These are phyloP conservation scores for Syncephalastrum sp. DNA, from an alignment of 371 early-diverging fungal genomes.

Conservation along the genomic window DNA sequence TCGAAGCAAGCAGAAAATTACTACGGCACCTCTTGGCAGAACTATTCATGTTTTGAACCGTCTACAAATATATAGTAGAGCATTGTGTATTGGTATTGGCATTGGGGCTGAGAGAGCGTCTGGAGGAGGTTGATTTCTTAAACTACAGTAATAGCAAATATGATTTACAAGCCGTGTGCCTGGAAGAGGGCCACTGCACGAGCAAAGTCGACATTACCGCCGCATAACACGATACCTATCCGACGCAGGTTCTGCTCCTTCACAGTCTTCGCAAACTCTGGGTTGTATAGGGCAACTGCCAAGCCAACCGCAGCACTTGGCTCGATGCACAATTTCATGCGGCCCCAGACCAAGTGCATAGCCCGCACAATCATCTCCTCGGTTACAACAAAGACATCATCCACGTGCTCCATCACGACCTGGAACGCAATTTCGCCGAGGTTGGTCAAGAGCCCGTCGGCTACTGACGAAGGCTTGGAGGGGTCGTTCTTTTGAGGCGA, in stretches of 20 bases:
- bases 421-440: constrained; percentile 48
- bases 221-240: constrained; percentile 43
- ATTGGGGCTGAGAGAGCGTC: too few species aligned
- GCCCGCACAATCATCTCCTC: constrained; percentile 53
- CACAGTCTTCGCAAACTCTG: constrained; percentile 26
- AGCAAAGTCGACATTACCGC: constrained; percentile 44
- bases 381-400: constrained; percentile 53
- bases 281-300: constrained; percentile 45
- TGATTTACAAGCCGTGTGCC: neutral
- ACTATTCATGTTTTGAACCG: too few species aligned
- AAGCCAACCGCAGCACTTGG: constrained; percentile 55
- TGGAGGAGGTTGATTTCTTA: too few species aligned
- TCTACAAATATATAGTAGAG: too few species aligned
- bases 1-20: too few species aligned
- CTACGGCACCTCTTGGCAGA: too few species aligned
- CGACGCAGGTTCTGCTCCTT: constrained; percentile 16
- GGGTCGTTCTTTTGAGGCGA: constrained; percentile 11
- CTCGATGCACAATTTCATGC: constrained; percentile 55
- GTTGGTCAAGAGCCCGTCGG: constrained; percentile 40
- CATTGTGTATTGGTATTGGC: too few species aligned
- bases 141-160: neutral
- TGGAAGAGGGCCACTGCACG: constrained; percentile 24
- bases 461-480: constrained; percentile 27
- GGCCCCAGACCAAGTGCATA: constrained; percentile 49
- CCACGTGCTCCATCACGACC: constrained; percentile 41